phyloP scores from a whole-genome alignment of 2,329 filamentous ascomycete genomes.

The Apiospora marii region DNA sequence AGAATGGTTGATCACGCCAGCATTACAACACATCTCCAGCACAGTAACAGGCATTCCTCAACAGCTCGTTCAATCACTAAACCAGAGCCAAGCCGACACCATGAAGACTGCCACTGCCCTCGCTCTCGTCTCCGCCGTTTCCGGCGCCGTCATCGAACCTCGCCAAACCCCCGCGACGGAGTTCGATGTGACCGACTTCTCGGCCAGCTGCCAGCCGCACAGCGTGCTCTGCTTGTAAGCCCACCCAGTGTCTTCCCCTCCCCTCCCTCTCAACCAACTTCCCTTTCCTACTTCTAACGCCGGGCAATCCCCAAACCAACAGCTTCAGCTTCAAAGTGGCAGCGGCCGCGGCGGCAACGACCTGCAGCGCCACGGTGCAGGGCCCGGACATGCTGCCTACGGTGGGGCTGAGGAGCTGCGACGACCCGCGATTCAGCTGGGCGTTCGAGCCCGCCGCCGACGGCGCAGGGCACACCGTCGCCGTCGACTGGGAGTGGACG shows the following conservation, averaged over 20 bases:
- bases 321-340: constrained; percentile 17
- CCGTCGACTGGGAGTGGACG: constrained; percentile 19
- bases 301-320: not conserved
- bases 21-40: not conserved
- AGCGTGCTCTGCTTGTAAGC: constrained; percentile 23
- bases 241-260: no score
- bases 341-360: not conserved
- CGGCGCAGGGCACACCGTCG: constrained; percentile 15
- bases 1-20: not conserved
- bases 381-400: constrained; percentile 9
- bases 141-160: constrained; percentile 1
- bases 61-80: not conserved
- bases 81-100: not conserved
- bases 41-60: not conserved
- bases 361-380: constrained; percentile 15
- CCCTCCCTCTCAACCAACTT: no score
- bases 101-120: constrained; percentile 21
- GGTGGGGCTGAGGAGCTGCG: constrained; percentile 12
- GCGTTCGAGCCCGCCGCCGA: constrained; percentile 15
- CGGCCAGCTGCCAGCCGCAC: constrained; percentile 23
- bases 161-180: constrained; percentile 8
- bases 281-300: not conserved
- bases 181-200: constrained; percentile 19
- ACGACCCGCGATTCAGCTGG: constrained; percentile 22
- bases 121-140: constrained; percentile 16